These are phyloP conservation scores for Pleurotus tuber-regium DNA, from an alignment of 768 basidiomycete species.

Conservation along the genomic window DNA sequence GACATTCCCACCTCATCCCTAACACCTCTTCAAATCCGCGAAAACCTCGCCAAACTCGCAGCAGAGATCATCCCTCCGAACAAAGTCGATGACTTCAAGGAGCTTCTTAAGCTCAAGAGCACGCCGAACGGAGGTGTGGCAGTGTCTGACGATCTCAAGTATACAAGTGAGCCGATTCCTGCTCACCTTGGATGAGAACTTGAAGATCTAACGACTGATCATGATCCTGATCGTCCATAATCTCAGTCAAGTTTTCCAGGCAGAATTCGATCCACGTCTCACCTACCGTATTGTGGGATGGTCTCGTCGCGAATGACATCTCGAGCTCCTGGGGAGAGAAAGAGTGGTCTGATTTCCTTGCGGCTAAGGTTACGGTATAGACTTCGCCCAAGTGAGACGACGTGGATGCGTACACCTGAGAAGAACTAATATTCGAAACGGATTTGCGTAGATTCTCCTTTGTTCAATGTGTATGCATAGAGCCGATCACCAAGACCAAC, in stretches of 20 bases:
- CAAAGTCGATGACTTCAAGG: slow-evolving; percentile 52
- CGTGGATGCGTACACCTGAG: too few species aligned
- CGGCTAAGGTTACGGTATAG: slow-evolving; percentile 48
- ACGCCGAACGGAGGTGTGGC: slow-evolving; percentile 67
- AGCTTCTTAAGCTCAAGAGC: slow-evolving; percentile 62
- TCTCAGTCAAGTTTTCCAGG: slow-evolving; percentile 80
- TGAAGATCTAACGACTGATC: background rate
- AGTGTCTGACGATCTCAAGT: slow-evolving; percentile 70
- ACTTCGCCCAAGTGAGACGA: too few species aligned
- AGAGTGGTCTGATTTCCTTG: slow-evolving; percentile 80
- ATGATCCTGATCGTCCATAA: background rate
- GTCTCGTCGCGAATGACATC: slow-evolving; percentile 66
- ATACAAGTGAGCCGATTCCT: slow-evolving; percentile 59
- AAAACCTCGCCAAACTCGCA: slow-evolving; percentile 64
- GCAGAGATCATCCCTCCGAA: slow-evolving; percentile 47
- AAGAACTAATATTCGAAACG: background rate
- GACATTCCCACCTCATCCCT: slow-evolving; percentile 69
- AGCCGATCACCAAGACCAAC: background rate
- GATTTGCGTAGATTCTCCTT: background rate
- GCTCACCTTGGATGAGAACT: slow-evolving; percentile 10
- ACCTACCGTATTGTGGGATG: slow-evolving; percentile 78
- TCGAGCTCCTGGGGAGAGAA: slow-evolving; percentile 79
- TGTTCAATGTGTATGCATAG: background rate
- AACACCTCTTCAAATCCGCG: slow-evolving; percentile 71
- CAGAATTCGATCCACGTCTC: slow-evolving; percentile 89